Evolutionary conservation across 345 rosid genomes (phyloP), one percentile per base, ranked within the genome.

Genomic region (Eucalyptus rudis): DNA sequence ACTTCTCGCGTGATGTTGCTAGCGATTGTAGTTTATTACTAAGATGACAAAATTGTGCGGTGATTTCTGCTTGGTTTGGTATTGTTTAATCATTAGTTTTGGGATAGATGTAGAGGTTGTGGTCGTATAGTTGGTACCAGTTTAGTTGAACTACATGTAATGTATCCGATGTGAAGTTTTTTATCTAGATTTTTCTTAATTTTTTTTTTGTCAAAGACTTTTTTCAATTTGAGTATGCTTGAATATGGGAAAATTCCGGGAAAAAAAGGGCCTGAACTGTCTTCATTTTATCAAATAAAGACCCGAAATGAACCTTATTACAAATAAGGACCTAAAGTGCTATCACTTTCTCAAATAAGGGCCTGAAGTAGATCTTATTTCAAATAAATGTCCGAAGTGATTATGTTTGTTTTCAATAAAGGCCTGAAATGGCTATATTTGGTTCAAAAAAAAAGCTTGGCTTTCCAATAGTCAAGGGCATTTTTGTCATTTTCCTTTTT

Each of bases 391-490:
- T 2, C 7, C 7, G 0, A 50, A 14, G 52, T 50, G 52, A 50
- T 50, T 50, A 50, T 14, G 0, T 50, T 52, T 52, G 4, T 52
- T 52, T 52, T 17, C 19, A 52, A 52, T 17, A 52, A 52, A 1
- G 4, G 4, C 2, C 0, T 0, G 2, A 51, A 51, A 51, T 17
- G 2, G 4, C 2, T 52, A 17, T 17, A 17, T 17, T 7, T 52
- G 1, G 17, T 52, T 52, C 9, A 52, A 52, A 52, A 3, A 52
- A 52, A 7, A 52, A 33, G 56, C 56, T 3, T 52, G 9, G 3
- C 10, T 52, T 19, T 52, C 56, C 2, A 0, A 0, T 52, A 0
- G 2, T 52, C 10, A 52, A 52, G 2, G 10, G 9, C 0, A 52
- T 52, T 52, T 52, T 52, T 1, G 0, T 52, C 24, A 52, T 52